phyloP scores from a whole-genome alignment of 1,139 yeast genomes.

The Hansenula lynferdii region DNA sequence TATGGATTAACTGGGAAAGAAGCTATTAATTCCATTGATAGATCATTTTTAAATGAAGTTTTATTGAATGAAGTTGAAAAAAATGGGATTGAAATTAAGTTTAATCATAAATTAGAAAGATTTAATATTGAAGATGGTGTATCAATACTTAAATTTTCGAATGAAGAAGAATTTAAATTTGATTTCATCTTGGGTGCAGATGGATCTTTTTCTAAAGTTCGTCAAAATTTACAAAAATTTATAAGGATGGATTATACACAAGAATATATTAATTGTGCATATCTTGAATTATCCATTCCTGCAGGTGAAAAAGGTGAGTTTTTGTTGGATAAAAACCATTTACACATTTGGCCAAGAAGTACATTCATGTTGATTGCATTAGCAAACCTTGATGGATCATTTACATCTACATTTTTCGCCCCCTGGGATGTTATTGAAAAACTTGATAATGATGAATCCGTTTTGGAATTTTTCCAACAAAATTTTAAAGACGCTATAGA shows the following conservation, averaged over 20 bases:
- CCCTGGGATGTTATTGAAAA: conserved; percentile 69
- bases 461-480: conserved; percentile 47
- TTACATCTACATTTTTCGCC: conserved; percentile 86
- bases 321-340: conserved; percentile 63
- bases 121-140: conserved; percentile 22
- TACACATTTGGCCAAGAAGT: conserved; percentile 93
- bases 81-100: conserved; percentile 41
- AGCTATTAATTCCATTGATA: conserved; percentile 78
- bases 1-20: conserved; percentile 81
- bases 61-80: conserved; percentile 56
- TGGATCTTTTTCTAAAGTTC: conserved; percentile 76
- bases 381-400: conserved; percentile 80
- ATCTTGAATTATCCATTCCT: conserved; percentile 74
- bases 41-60: conserved; percentile 61
- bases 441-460: conserved; percentile 38
- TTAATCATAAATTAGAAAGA: conserved; percentile 52
- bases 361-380: conserved; percentile 86
- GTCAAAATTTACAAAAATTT: conserved; percentile 63
- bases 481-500: conserved; percentile 74
- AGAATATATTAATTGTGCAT: conserved; percentile 80
- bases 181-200: conserved; percentile 80
- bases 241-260: conserved; percentile 70
- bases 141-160: conserved; percentile 24
- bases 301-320: conserved; percentile 37
- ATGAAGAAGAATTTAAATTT: conserved; percentile 24